These are phyloP conservation scores for Astrephomene gubernaculifera DNA, from an alignment of 139 green algal genomes.

Conservation along the genomic window DNA sequence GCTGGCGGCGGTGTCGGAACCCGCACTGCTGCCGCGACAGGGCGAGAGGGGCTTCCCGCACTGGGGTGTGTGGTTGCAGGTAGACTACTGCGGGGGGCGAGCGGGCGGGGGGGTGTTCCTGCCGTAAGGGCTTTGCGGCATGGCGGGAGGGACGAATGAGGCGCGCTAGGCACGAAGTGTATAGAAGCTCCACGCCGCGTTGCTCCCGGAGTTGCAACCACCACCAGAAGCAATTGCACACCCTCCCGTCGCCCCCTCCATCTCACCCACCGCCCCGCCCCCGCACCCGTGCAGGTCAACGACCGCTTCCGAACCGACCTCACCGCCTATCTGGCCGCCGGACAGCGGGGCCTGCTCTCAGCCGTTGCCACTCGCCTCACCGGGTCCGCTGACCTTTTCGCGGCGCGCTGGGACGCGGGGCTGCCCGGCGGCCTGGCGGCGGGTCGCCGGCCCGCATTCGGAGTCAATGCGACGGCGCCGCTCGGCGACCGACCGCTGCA, in stretches of 20 bases:
- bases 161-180: too few relatives aligned
- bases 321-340: conserved; percentile 38
- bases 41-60: conserved; percentile 76
- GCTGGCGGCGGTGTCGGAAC: conserved; percentile 47
- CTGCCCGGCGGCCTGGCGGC: conserved; percentile 62
- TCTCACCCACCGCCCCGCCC: too few relatives aligned
- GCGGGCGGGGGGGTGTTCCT: background rate
- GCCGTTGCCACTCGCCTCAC: conserved; percentile 51
- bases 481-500: conserved; percentile 40
- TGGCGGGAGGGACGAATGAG: too few relatives aligned
- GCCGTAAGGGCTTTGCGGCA: background rate
- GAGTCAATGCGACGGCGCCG: conserved; percentile 66
- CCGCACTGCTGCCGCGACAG: conserved; percentile 61
- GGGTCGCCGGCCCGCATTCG: conserved; percentile 62
- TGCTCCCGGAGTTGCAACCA: too few relatives aligned
- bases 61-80: conserved; percentile 65
- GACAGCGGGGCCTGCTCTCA: conserved; percentile 34
- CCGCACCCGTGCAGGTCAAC: conserved; percentile 39
- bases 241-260: background rate
- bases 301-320: conserved; percentile 45
- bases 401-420: conserved; percentile 53
- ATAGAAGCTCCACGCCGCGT: too few relatives aligned
- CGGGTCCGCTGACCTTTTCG: conserved; percentile 68
- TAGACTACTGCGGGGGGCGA: too few relatives aligned
- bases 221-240: too few relatives aligned